phyloP scores from a whole-genome alignment of 257 asterid genomes.

The Apocynum venetum region DNA sequence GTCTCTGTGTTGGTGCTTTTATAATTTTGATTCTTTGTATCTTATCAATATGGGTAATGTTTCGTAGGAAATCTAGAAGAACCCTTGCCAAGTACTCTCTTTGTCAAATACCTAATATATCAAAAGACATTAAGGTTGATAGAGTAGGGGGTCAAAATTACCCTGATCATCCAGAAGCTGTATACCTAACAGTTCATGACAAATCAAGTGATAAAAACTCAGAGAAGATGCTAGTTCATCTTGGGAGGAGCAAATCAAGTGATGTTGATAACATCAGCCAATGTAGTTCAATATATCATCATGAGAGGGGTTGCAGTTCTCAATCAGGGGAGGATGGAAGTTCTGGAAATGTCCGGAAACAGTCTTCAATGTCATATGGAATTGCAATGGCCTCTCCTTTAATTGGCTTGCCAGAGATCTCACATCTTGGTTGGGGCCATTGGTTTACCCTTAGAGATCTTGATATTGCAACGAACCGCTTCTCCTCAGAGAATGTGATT shows the following conservation, averaged over 20 bases:
- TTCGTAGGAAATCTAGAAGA: slow-evolving; percentile 60
- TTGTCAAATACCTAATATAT: slow-evolving; percentile 65
- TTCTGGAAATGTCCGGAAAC: slow-evolving; percentile 58
- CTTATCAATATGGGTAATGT: slow-evolving; percentile 67
- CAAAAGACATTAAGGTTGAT: slow-evolving; percentile 82
- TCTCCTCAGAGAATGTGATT: slow-evolving; percentile 60
- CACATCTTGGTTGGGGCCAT: slow-evolving; percentile 99
- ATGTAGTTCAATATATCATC: slow-evolving; percentile 65
- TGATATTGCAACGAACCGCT: slow-evolving; percentile 73
- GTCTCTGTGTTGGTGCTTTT: slow-evolving; percentile 69
- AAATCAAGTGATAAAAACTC: slow-evolving; percentile 56
- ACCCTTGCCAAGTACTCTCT: slow-evolving; percentile 44
- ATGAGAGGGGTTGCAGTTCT: slow-evolving; percentile 63
- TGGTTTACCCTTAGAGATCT: slow-evolving; percentile 99
- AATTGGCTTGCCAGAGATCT: slow-evolving; percentile 82
- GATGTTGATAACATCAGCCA: slow-evolving; percentile 84
- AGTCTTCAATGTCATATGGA: slow-evolving; percentile 53
- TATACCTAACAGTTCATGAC: slow-evolving; percentile 49
- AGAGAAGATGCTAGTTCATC: slow-evolving; percentile 63
- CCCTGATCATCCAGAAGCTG: slow-evolving; percentile 42
- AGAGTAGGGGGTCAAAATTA: slow-evolving; percentile 45
- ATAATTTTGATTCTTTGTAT: slow-evolving; percentile 67
- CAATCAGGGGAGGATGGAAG: slow-evolving; percentile 97
- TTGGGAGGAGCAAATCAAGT: slow-evolving; percentile 71
- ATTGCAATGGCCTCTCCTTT: slow-evolving; percentile 76